Base-by-base conservation (phyloP, 129 eudicot genomes). In the Cynara cardunculus region DNA sequence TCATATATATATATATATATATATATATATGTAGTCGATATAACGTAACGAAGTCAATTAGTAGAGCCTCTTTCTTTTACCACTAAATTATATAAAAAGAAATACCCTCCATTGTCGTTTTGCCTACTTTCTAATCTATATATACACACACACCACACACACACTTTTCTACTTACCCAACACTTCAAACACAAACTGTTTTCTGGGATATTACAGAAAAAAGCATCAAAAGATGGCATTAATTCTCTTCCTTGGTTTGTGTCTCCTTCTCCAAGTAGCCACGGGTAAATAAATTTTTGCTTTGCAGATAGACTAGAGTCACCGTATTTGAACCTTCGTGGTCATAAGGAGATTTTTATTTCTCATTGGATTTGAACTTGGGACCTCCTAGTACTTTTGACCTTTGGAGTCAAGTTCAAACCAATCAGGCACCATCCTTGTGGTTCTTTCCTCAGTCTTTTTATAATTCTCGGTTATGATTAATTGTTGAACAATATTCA, bases 211-310 rank as follows among this genome's bases (percentile, higher is more conserved):
- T 9, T 2, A 27, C 64, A 80, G 9, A 1, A 28, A 39, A 44
- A 53, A 9, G 35, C 19, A 19, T 21, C 65, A 5, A 82, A 64
- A 31, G 12, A 84, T 84, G 90, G 87, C 82, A 24, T 32, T 80
- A 39, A 32, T 83, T 73, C 67, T 85, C 56, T 78, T 89, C 79
- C 49, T 89, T 49, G 64, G 78, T 25, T 28, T 83, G 1, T 9
- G 88, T 69, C 73, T 87, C 59, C 69, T 90, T 79, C 87, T 90
- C n/a, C 87, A 84, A 44, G 94, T 88, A 81, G 80, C 89, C 62
- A 84, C 80, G 71, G 89, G 91, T 85, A 75, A n/a, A n/a, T n/a
- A n/a, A n/a, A n/a, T n/a, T n/a, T n/a, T n/a, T n/a, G n/a, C n/a
- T n/a, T n/a, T n/a, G n/a, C n/a, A n/a, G n/a, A n/a, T n/a, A n/a